These are phyloP conservation scores for Lasiodiplodia theobromae DNA, from an alignment of 2,329 filamentous ascomycete genomes.

Conservation along the genomic window DNA sequence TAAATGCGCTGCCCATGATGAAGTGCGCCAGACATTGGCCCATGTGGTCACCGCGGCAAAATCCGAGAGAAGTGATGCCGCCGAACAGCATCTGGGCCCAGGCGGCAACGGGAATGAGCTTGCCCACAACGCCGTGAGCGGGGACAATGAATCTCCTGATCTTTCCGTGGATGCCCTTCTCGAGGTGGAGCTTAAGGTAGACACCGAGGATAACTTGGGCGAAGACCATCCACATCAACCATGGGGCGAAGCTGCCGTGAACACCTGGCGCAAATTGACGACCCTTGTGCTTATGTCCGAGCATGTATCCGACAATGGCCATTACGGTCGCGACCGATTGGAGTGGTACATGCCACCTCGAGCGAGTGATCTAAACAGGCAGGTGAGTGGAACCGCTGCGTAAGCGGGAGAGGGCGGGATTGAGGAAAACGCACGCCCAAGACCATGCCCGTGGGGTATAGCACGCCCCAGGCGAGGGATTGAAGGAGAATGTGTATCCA, in stretches of 20 bases:
- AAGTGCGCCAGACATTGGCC: conserved; percentile 96
- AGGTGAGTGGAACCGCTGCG: conserved; percentile 10
- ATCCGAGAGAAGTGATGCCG: conserved; percentile 88
- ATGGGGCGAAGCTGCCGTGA: conserved; percentile 80
- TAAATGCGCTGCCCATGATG: conserved; percentile 98
- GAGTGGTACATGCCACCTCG: conserved; percentile 90
- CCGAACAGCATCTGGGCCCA: conserved; percentile 98
- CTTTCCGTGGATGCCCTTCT: conserved; percentile 80
- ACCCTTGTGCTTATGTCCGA: conserved; percentile 90
- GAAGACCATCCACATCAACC: conserved; percentile 79
- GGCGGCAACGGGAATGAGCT: conserved; percentile 81
- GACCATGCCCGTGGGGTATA: conserved; percentile 96
- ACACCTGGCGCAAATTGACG: conserved; percentile 84
- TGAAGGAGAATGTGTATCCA: conserved; percentile 95
- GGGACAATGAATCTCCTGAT: conserved; percentile 76
- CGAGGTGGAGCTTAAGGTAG: conserved; percentile 89
- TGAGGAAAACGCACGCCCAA: conserved; percentile 71
- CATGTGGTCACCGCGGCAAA: conserved; percentile 88
- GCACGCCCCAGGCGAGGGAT: conserved; percentile 84
- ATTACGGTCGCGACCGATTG: conserved; percentile 78
- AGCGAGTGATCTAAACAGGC: conserved; percentile 75
- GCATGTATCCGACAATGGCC: conserved; percentile 83
- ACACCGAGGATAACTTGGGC: conserved; percentile 80
- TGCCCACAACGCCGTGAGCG: conserved; percentile 82
- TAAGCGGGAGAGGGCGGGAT: background rate